Evolutionary conservation across 2,329 filamentous ascomycete genomes (phyloP).

Genomic region (Orbilia blumenaviensis): DNA sequence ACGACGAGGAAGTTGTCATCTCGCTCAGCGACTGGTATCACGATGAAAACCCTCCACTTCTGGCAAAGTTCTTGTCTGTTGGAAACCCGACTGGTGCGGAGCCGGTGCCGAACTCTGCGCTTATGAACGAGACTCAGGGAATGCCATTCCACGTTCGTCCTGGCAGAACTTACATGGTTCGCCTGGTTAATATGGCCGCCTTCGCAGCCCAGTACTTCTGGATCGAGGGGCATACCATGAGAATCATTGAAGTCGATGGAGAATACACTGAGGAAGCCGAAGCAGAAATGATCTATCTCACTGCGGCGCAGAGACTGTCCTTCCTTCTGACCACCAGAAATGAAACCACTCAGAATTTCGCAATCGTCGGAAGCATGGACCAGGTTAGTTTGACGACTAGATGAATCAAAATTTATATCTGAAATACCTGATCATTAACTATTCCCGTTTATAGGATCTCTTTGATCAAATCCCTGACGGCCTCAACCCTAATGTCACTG

Average conservation of each 20-base stretch:
- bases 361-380: conserved; percentile 76
- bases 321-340: conserved; percentile 70
- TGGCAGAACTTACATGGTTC: conserved; percentile 76
- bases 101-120: conserved; percentile 73
- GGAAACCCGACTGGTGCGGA: conserved; percentile 67
- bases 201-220: conserved; percentile 71
- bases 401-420: background rate
- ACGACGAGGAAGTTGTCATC: conserved; percentile 72
- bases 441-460: conserved; percentile 65
- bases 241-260: conserved; percentile 77
- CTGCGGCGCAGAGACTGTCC: conserved; percentile 72
- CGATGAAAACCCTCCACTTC: conserved; percentile 65
- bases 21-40: conserved; percentile 79
- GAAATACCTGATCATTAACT: too few species aligned
- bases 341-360: conserved; percentile 71
- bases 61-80: conserved; percentile 64
- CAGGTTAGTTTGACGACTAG: conserved; percentile 61
- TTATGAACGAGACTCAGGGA: conserved; percentile 76
- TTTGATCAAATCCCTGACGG: conserved; percentile 74
- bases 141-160: conserved; percentile 70
- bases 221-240: conserved; percentile 74
- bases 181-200: conserved; percentile 76
- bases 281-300: conserved; percentile 72
- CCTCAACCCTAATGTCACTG: conserved; percentile 74
- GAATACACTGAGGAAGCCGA: conserved; percentile 71